These are phyloP conservation scores for Benincasa hispida DNA, from an alignment of 306 rosid genomes.

Conservation along the genomic window DNA sequence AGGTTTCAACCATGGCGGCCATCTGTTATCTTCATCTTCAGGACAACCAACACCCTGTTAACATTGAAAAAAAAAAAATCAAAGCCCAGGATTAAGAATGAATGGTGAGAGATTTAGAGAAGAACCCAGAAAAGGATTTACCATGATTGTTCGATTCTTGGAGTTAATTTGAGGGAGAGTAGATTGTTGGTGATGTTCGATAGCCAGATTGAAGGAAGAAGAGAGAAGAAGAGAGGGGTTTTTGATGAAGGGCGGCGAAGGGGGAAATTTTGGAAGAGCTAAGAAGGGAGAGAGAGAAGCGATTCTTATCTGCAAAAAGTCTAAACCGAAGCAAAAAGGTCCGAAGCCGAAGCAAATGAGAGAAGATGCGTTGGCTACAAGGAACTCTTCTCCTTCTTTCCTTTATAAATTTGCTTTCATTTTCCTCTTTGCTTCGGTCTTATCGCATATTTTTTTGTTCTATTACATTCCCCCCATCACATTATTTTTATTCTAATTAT, in stretches of 20 bases:
- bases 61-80: neutral
- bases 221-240: constrained; percentile 24
- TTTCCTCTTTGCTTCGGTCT: constrained; percentile 46
- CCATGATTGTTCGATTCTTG: constrained; percentile 91
- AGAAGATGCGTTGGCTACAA: constrained; percentile 53
- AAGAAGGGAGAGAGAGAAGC: neutral
- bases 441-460: constrained; percentile 22
- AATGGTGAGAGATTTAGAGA: no score
- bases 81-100: no score
- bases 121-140: neutral
- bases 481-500: constrained; percentile 8
- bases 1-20: constrained; percentile 99
- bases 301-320: constrained; percentile 93
- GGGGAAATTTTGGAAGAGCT: no score
- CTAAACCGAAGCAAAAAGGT: constrained; percentile 19
- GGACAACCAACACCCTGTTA: constrained; percentile 87
- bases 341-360: constrained; percentile 19
- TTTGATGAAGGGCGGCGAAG: constrained; percentile 10
- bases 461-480: neutral
- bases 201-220: constrained; percentile 53
- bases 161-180: constrained; percentile 83
- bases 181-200: constrained; percentile 73
- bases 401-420: constrained; percentile 48
- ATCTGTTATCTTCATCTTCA: constrained; percentile 70
- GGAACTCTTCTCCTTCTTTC: constrained; percentile 82